Percentiles rank a stretch among this genome's conserved stretches.
Conservation (phyloP, 2,329 filamentous ascomycete genomes). For the Mycosphaerella arachidis region DNA sequence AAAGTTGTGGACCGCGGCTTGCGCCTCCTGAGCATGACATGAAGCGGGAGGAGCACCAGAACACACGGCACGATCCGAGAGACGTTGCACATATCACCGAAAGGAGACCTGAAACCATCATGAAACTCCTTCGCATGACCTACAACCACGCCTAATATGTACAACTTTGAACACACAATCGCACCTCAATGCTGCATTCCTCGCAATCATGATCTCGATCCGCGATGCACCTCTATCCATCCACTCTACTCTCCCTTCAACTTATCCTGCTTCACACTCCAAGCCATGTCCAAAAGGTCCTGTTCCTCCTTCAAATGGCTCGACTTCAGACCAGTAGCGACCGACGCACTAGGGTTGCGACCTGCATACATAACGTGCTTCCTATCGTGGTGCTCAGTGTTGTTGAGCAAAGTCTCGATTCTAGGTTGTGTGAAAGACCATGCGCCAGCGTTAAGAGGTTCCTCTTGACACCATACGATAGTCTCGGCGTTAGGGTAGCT, state of each 20-base stretch:
- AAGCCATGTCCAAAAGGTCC: conserved; percentile 67
- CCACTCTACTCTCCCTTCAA: conserved; percentile 57
- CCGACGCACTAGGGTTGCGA: conserved; percentile 85
- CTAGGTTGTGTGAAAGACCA: conserved; percentile 98
- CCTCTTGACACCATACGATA: conserved; percentile 95
- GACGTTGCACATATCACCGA: not conserved
- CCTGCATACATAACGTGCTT: conserved; percentile 98
- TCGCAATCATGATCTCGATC: not conserved
- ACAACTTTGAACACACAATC: not conserved
- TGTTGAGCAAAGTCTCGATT: conserved; percentile 91
- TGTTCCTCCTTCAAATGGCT: conserved; percentile 89
- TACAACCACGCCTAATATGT: not conserved
- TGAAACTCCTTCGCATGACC: not conserved
- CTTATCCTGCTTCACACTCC: conserved; percentile 59
- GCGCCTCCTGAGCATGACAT: too few species aligned
- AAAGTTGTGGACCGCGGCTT: too few species aligned
- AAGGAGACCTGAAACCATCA: not conserved
- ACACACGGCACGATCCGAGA: not conserved
- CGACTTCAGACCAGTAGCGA: conserved; percentile 87
- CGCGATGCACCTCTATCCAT: not conserved
- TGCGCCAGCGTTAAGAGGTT: conserved; percentile 92
- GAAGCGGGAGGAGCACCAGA: too few species aligned
- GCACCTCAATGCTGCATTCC: not conserved
- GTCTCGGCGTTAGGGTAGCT: conserved; percentile 95
- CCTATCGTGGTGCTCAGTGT: conserved; percentile 86